These are phyloP conservation scores for Protomyces arabidopsidicola DNA, from an alignment of 1,139 yeast species.

Conservation along the genomic window DNA sequence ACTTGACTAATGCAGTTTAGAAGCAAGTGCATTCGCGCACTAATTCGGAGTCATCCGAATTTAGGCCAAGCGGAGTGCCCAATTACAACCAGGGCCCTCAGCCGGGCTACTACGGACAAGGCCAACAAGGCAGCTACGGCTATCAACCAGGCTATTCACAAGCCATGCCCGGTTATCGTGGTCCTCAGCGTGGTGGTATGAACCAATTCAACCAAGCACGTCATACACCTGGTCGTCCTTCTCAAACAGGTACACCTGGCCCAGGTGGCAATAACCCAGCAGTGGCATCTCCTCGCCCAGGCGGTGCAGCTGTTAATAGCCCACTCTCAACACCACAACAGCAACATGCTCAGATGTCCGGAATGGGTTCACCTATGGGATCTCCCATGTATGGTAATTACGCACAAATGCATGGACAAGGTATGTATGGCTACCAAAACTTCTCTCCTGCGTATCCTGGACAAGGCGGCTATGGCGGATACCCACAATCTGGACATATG, in stretches of 20 bases:
- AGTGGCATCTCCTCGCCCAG: not conserved
- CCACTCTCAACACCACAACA: slow-evolving; percentile 17
- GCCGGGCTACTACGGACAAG: not conserved
- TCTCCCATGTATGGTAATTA: slow-evolving; percentile 12
- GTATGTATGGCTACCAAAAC: not conserved
- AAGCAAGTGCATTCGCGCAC: slow-evolving; percentile 9
- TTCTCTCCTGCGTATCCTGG: not conserved
- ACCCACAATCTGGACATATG: slow-evolving; percentile 10
- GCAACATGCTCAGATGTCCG: not conserved
- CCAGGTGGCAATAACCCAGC: slow-evolving; percentile 3
- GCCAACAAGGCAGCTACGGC: not conserved
- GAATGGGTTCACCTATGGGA: slow-evolving; percentile 12
- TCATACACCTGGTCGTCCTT: not conserved
- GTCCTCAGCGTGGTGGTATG: slow-evolving; percentile 6
- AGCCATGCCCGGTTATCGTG: slow-evolving; percentile 18
- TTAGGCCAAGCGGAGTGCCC: slow-evolving; percentile 9
- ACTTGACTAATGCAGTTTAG: not conserved
- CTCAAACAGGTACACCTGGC: not conserved
- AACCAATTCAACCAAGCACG: not conserved
- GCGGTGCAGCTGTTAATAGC: not conserved
- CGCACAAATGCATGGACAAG: slow-evolving; percentile 7
- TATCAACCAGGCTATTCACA: slow-evolving; percentile 8
- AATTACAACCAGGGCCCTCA: not conserved
- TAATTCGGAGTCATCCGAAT: slow-evolving; percentile 14
- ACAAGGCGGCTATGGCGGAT: slow-evolving; percentile 2